Base-by-base conservation (phyloP, 2,329 filamentous ascomycete species). In the Aureobasidium mangrovei region DNA sequence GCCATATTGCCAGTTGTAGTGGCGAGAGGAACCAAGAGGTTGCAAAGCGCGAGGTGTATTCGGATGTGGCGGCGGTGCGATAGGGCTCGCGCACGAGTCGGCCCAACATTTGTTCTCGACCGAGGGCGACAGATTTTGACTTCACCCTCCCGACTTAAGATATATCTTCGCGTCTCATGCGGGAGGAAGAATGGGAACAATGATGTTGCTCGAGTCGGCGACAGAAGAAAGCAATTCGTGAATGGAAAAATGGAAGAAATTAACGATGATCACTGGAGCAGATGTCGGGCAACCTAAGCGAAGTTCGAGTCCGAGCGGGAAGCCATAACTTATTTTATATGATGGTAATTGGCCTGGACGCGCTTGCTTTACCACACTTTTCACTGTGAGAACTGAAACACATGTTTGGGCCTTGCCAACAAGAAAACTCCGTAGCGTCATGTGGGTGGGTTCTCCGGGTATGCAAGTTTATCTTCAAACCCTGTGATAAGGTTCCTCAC, bases 21-120 rank as follows among this genome's bases (percentile, higher is more conserved):
- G 88, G 85, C 27, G 81, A 70, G n/a, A 94, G 69, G 7, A 91
- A 69, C 87, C 88, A 94, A 10, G 88, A 94, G 12, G 88, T 93
- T 67, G 83, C 81, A 71, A 86, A 90, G 56, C 84, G 81, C 28
- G 55, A 51, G 44, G 59, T 57, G 51, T 61, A 59, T 12, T 51
- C 45, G 2, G 55, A 32, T 4, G 58, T 48, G 8, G 56, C 60
- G 40, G 58, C 55, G 27, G 47, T 27, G 9, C 38, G 38, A 35
- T 51, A 51, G 36, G 46, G 46, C 18, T 41, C 47, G 24, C 47
- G 47, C 31, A 51, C 31, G 28, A 27, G 31, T 41, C 29, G 38
- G 29, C 42, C 29, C 5, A 42, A 51, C 47, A 51, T 51, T 35
- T 7, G 18, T 35, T 35, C 7, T 35, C 10, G 32, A 35, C 32